Evolutionary conservation across 257 asterid species (phyloP), one percentile per base, ranked within the genome.

Genomic region (Solanum clarkiae): DNA sequence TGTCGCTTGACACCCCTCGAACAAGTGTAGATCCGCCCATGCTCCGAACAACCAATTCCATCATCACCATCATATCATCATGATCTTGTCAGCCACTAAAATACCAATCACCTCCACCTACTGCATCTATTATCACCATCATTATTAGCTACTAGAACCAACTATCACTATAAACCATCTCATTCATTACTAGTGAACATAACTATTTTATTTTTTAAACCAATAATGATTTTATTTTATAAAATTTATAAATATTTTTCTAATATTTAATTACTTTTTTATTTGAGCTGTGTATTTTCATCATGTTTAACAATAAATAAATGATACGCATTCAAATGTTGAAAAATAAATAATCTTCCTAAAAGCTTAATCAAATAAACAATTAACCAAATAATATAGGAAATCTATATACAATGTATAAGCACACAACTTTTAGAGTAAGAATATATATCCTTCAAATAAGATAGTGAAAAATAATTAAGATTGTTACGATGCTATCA

Each of bases 311-410:
- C 5, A 22, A 22, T 62, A 62, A 24, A 62, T 22, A 62, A 62
- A 24, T 24, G 0, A 62, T 5, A 8, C 4, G 3, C 0, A 24
- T 24, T 62, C 40, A 62, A 62, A 62, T 24, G 6, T 0, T 5
- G 0, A 24, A 62, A 11, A 62, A 5, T 1, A 12, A 12, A 62
- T 0, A 1, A 1, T 0, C 18, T 62, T 62, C 40, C 14, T 6
- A 62, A 62, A 62, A 62, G 26, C 18, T 1, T 11, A 24, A 62
- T 7, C 70, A 24, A 24, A 11, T 1, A 62, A 62, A 13, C 11
- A 11, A 63, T 26, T 63, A 2, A 26, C 20, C 42, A 24, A 26
- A 26, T 63, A 26, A 26, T 63, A 63, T 10, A 60, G 14, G 22
- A 22, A 60, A 60, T 59, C 29, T 20, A 59, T 59, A 13, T 26